phyloP scores from a whole-genome alignment of 495 filamentous ascomycete species.

The Penicillium lagena region DNA sequence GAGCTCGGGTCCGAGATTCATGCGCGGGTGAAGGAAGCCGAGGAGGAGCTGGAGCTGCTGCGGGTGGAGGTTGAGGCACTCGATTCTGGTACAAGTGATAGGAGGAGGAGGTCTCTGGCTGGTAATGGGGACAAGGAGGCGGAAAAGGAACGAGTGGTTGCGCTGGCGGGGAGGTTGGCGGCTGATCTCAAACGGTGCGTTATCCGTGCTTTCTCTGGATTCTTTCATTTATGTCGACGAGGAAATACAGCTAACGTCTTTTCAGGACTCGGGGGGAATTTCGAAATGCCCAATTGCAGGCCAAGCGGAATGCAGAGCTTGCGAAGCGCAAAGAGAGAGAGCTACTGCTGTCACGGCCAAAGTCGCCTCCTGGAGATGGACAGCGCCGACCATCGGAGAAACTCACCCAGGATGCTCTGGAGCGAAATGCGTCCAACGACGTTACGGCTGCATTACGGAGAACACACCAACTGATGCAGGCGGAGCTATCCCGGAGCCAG shows the following conservation, averaged over 20 bases:
- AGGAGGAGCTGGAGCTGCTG: conserved; percentile 80
- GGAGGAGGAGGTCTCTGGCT: conserved; percentile 22
- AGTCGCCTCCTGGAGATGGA: conserved; percentile 21
- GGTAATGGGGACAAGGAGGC: conserved; percentile 42
- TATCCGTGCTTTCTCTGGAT: too few relatives aligned
- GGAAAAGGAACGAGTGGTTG: conserved; percentile 53
- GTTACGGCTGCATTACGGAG: conserved; percentile 78
- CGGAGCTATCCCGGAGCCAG: conserved; percentile 73
- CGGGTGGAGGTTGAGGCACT: conserved; percentile 72
- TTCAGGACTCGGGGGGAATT: conserved; percentile 65
- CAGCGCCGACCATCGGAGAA: conserved; percentile 34
- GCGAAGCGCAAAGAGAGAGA: conserved; percentile 72
- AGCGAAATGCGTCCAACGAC: conserved; percentile 67
- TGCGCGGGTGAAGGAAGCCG: conserved; percentile 71
- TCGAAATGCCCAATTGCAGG: conserved; percentile 76
- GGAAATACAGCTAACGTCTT: neutral
- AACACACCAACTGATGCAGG: conserved; percentile 77
- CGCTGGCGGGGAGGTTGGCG: conserved; percentile 54
- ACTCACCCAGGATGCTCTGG: conserved; percentile 59
- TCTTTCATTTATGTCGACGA: too few relatives aligned
- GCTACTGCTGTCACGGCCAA: conserved; percentile 56
- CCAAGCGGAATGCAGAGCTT: conserved; percentile 67
- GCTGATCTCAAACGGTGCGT: conserved; percentile 64
- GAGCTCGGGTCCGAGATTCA: conserved; percentile 82
- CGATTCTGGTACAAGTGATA: conserved; percentile 28